phyloP scores from a whole-genome alignment of 2,329 filamentous ascomycete genomes.

The Conoideocrella luteorostrata region DNA sequence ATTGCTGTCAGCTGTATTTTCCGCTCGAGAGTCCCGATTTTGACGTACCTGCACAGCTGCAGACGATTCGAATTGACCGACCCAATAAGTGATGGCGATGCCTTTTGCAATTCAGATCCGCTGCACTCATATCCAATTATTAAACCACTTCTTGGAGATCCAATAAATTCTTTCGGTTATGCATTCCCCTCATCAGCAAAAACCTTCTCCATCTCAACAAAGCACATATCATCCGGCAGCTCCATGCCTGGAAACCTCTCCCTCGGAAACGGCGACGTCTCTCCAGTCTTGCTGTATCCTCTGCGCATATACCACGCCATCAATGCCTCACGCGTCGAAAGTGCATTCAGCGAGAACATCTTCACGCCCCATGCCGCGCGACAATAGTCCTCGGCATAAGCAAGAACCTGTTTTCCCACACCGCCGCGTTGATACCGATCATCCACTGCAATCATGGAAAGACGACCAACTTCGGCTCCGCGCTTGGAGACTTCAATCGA shows the following conservation, averaged over 20 bases:
- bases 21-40: too few species aligned
- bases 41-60: too few species aligned
- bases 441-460: conserved; percentile 30
- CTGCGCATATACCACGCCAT: conserved; percentile 29
- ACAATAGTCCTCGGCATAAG: conserved; percentile 25
- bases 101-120: too few species aligned
- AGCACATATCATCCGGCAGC: conserved; percentile 25
- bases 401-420: conserved; percentile 25
- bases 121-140: too few species aligned
- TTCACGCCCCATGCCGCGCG: conserved; percentile 19
- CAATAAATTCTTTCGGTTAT: too few species aligned
- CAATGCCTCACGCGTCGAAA: conserved; percentile 25
- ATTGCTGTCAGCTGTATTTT: too few species aligned
- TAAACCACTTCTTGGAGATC: too few species aligned
- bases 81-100: too few species aligned
- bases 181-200: background rate
- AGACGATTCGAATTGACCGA: too few species aligned
- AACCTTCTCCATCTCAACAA: conserved; percentile 29
- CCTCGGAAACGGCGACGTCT: conserved; percentile 24
- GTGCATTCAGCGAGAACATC: conserved; percentile 25
- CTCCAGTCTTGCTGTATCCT: conserved; percentile 28
- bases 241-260: conserved; percentile 11
- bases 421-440: conserved; percentile 22
- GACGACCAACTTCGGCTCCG: conserved; percentile 18
- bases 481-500: conserved; percentile 22